phyloP scores from a whole-genome alignment of 108 stramenopile species.

The Cyclotella atomus region DNA sequence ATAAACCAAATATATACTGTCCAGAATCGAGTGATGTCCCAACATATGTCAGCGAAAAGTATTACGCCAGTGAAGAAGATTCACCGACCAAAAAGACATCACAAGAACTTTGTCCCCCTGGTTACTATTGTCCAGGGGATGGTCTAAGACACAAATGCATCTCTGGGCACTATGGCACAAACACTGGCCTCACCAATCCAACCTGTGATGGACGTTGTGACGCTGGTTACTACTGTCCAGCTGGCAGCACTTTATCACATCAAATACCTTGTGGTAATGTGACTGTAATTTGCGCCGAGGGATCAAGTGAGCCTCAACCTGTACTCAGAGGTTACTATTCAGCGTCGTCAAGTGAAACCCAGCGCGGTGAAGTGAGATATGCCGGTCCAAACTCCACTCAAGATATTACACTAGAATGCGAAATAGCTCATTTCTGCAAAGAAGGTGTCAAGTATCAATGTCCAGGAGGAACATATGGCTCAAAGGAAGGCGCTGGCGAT shows the following conservation, averaged over 20 bases:
- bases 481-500: constrained; percentile 17
- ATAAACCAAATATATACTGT: constrained; percentile 35
- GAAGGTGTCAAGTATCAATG: constrained; percentile 46
- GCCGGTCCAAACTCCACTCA: constrained; percentile 43
- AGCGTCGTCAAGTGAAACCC: constrained; percentile 16
- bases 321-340: constrained; percentile 40
- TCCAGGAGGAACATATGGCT: constrained; percentile 45
- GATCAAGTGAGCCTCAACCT: constrained; percentile 12
- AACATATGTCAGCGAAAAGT: constrained; percentile 35
- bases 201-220: constrained; percentile 27
- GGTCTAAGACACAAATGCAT: constrained; percentile 21
- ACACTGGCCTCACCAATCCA: constrained; percentile 14
- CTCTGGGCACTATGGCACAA: constrained; percentile 18
- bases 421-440: constrained; percentile 41
- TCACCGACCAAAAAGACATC: constrained; percentile 18
- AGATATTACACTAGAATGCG: constrained; percentile 28
- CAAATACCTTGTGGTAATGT: constrained; percentile 43
- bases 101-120: constrained; percentile 37
- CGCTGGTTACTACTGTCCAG: constrained; percentile 29
- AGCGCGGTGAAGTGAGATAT: constrained; percentile 4
- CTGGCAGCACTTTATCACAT: constrained; percentile 23
- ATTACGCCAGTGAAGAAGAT: constrained; percentile 35
- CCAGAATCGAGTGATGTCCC: constrained; percentile 20
- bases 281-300: constrained; percentile 36
- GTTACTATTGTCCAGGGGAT: constrained; percentile 34